phyloP scores from a whole-genome alignment of 179 eudicot genomes.

The Nepenthes alata region DNA sequence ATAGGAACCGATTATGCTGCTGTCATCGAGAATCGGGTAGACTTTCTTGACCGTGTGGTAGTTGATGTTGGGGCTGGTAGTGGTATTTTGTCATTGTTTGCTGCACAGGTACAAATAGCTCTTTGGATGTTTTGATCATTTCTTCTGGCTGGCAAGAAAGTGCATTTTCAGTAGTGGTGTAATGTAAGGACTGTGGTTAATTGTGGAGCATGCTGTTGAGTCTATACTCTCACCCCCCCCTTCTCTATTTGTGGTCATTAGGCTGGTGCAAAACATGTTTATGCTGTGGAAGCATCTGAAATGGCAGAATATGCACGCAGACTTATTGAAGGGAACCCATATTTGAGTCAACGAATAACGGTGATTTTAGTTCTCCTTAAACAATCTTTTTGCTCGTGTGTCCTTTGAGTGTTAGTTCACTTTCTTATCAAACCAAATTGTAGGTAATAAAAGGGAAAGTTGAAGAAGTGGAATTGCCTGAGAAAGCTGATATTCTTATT shows the following conservation, averaged over 20 bases:
- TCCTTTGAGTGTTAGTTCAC: no score
- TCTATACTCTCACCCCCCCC: background rate
- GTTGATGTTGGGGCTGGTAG: conserved; percentile 99
- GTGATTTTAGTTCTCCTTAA: conserved; percentile 18
- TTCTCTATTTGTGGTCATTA: conserved; percentile 7
- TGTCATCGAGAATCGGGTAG: conserved; percentile 85
- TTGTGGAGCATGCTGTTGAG: background rate
- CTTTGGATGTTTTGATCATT: conserved; percentile 1
- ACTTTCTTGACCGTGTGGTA: conserved; percentile 76
- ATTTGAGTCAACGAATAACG: conserved; percentile 68
- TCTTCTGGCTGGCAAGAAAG: background rate
- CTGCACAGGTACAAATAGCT: conserved; percentile 64
- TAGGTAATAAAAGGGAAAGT: conserved; percentile 95
- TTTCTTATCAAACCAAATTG: background rate
- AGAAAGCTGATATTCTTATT: conserved; percentile 86
- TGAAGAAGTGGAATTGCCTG: conserved; percentile 94
- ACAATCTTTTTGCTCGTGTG: no score
- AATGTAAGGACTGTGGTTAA: no score
- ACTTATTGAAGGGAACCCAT: conserved; percentile 89
- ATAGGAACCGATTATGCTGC: conserved; percentile 96
- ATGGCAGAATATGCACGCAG: conserved; percentile 95
- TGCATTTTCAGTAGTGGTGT: no score
- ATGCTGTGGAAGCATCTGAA: conserved; percentile 99
- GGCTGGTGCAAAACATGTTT: conserved; percentile 99
- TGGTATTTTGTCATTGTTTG: conserved; percentile 90